A percentile compares a stretch with the other conserved stretches of the same genome.
These are phyloP conservation scores for Fonsecaea erecta DNA, from an alignment of 2,329 filamentous ascomycete genomes.

Conservation along the genomic window DNA sequence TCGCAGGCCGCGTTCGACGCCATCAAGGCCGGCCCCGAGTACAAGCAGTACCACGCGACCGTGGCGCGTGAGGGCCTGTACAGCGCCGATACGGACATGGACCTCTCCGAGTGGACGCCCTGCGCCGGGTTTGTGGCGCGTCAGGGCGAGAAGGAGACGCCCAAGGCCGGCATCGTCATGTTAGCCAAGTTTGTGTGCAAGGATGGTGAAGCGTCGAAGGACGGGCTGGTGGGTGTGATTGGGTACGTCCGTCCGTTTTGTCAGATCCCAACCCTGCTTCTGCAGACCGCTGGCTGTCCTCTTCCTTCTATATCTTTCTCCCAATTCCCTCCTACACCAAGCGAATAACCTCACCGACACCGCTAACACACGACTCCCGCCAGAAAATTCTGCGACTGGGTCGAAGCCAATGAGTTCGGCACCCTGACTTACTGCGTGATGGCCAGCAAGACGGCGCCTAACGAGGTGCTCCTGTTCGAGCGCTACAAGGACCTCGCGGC, in stretches of 20 bases:
- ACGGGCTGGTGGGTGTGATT: conserved; percentile 31
- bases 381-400: conserved; percentile 34
- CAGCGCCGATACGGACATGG: conserved; percentile 19
- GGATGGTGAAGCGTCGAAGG: conserved; percentile 26
- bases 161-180: conserved; percentile 32
- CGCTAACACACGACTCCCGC: not conserved
- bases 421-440: conserved; percentile 34
- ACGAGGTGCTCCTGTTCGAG: conserved; percentile 35
- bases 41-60: conserved; percentile 15
- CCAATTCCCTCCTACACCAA: not conserved
- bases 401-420: conserved; percentile 29
- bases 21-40: conserved; percentile 14
- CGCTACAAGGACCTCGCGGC: conserved; percentile 33
- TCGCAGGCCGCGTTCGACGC: conserved; percentile 15
- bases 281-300: not conserved
- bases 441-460: conserved; percentile 25
- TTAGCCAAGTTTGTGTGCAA: conserved; percentile 35
- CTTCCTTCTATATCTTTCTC: not conserved
- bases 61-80: conserved; percentile 27
- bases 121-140: conserved; percentile 33
- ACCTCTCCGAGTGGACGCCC: conserved; percentile 31
- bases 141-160: conserved; percentile 25
- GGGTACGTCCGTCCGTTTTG: conserved; percentile 32
- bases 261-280: not conserved
- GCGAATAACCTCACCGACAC: too few relatives aligned